Evolutionary conservation across 2,329 filamentous ascomycete genomes (phyloP).

Genomic region (Myrmaecium sp.): DNA sequence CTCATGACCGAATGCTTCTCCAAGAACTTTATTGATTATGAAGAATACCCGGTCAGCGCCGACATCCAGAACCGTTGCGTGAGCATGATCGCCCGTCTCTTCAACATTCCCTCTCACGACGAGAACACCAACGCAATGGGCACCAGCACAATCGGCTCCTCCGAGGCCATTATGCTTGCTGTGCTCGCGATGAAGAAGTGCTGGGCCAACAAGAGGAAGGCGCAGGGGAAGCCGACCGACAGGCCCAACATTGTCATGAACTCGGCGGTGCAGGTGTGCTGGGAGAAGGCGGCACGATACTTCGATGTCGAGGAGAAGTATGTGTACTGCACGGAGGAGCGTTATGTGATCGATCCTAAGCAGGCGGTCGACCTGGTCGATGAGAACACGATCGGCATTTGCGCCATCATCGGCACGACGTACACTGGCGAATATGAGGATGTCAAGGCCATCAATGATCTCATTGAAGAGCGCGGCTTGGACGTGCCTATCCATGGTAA

Average conservation of each 20-base stretch:
- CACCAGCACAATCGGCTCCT: constrained; percentile 77
- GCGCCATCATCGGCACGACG: constrained; percentile 76
- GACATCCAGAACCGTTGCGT: constrained; percentile 69
- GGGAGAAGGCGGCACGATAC: constrained; percentile 77
- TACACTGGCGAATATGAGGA: constrained; percentile 96
- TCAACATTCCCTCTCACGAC: constrained; percentile 52
- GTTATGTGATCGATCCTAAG: constrained; percentile 47
- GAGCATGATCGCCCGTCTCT: constrained; percentile 54
- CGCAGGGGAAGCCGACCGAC: constrained; percentile 63
- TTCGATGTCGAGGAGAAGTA: constrained; percentile 88
- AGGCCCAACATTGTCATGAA: constrained; percentile 91
- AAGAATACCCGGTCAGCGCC: constrained; percentile 33
- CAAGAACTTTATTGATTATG: constrained; percentile 63
- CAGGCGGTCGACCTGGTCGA: constrained; percentile 44
- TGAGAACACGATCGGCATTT: constrained; percentile 76
- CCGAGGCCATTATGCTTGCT: constrained; percentile 70
- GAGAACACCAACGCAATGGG: constrained; percentile 53
- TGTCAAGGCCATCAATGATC: constrained; percentile 77
- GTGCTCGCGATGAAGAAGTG: constrained; percentile 88
- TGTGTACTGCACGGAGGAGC: constrained; percentile 42
- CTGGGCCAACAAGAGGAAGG: constrained; percentile 76
- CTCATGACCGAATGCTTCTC: constrained; percentile 72
- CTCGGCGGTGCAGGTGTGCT: constrained; percentile 89
- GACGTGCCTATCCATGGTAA: constrained; percentile 62
- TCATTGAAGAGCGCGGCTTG: constrained; percentile 49